Base-by-base conservation (phyloP, 176 grass and related monocot genomes). In the Carex littledalei region DNA sequence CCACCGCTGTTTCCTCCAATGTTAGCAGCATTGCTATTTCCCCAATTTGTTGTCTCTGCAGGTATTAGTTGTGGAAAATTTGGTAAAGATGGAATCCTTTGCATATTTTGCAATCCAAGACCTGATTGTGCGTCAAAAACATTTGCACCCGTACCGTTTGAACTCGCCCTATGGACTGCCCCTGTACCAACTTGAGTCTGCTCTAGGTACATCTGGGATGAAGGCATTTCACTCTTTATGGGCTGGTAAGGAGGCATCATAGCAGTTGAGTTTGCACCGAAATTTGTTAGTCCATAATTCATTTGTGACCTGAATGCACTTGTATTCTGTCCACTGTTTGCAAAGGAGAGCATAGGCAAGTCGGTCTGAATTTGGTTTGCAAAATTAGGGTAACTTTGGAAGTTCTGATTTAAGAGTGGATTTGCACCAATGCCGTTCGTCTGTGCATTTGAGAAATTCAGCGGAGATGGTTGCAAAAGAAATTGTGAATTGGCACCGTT, bases 181-280 rank as follows among this genome's bases (percentile, higher is more conserved):
- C 61, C 64, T 34, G 81, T 17, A 34, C 81, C 60, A 12, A 53
- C 6, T 67, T 63, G 59, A 49, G 61, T 49, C 47, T 83, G 80
- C 41, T 68, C 61, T 17, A 52, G 35, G 43, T 83, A 83, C 81
- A 83, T 83, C 37, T 83, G 80, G 41, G 59, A 65, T 29, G 61
- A 83, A 47, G 80, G 63, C 6, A 83, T 47, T 67, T 83, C 81
- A 67, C 62, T 83, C 47, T 83, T 83, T 83, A 83, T 67, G 21
- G 81, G 35, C 35, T 61, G 80, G 50, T 67, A 83, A 83, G 58
- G 8, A 52, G 81, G 39, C 81, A 83, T 67, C 79, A 82, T 65
- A 45, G 10, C 10, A 55, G 81, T 68, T 29, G 41, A 54, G 29
- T 55, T 83, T 83, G 63, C 15, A 50, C 6, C 31, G 24, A 83